Base-by-base conservation (phyloP, 495 filamentous ascomycete species). In the Talaromyces trachyspermus region DNA sequence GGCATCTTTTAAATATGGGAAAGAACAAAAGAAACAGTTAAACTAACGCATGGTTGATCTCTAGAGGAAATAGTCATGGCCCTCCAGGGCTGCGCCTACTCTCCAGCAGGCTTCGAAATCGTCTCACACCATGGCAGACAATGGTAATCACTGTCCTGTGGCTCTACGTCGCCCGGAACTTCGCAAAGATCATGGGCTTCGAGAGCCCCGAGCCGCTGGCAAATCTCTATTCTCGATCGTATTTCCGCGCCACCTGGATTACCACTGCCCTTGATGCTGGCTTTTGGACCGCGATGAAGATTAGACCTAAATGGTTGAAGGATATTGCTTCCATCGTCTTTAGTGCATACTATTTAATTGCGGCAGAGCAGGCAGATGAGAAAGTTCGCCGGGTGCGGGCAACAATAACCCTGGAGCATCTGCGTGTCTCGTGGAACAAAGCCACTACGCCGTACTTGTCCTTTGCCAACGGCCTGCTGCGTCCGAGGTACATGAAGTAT, bases 211-310 rank as follows among this genome's bases (percentile, higher is more conserved):
- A 98, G 49, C 92, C 92, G 17, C 72, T 98, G 53, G 85, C 89
- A 42, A 95, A 95, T 60, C 83, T 97, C 55, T 98, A 98, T 66
- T 87, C 84, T 37, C 75, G 88, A 37, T 82, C 86, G n/a, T 98
- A 94, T 68, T 98, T 96, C 66, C 83, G 94, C 39, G 94, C 92
- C 57, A 97, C 92, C 70, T 97, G 91, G 92, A 80, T 95, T 18
- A 84, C 91, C 30, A 98, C 92, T 0, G 92, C 88, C 0, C 63
- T 98, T 48, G 92, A 98, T 60, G 92, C 92, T 8, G 92, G 92
- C 0, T 98, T 95, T 63, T 98, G 92, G 92, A 95, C 89, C 0
- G 94, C 92, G 4, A 98, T 98, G 92, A 84, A 80, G 46, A 86
- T 98, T 42, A 77, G 76, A 38, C 78, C 72, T 45, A 90, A 88